Percentiles rank a stretch among this genome's conserved stretches.
These are phyloP conservation scores for Helianthus tuberosus DNA, from an alignment of 129 eudicot species.

Conservation along the genomic window DNA sequence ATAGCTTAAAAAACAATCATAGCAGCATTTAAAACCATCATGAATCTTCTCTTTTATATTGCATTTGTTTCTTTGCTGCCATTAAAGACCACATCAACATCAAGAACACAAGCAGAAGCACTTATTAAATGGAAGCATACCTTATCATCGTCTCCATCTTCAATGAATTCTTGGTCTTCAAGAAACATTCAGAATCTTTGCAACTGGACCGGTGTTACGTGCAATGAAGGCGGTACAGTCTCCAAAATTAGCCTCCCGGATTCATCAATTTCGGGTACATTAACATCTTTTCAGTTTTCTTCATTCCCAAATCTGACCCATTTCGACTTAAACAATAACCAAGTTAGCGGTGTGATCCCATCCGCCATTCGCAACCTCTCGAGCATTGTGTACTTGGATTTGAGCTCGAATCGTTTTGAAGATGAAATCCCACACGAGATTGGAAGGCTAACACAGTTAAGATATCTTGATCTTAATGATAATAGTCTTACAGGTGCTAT, in stretches of 20 bases:
- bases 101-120: constrained; percentile 72
- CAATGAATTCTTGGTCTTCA: constrained; percentile 63
- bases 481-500: constrained; percentile 53
- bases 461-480: constrained; percentile 42
- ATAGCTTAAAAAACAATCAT: constrained; percentile 31
- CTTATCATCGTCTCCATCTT: constrained; percentile 41
- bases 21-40: constrained; percentile 30
- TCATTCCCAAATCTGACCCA: constrained; percentile 60
- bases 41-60: constrained; percentile 26
- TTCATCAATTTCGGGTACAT: constrained; percentile 49
- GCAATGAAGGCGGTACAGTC: constrained; percentile 47
- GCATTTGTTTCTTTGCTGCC: constrained; percentile 43
- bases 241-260: constrained; percentile 43
- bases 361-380: too few species aligned
- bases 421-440: constrained; percentile 57
- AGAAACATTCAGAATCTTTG: constrained; percentile 56
- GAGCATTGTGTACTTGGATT: constrained; percentile 39
- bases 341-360: background rate
- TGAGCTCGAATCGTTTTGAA: constrained; percentile 51
- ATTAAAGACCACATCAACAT: constrained; percentile 36
- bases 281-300: constrained; percentile 46
- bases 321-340: constrained; percentile 48
- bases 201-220: constrained; percentile 72
- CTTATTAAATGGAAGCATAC: constrained; percentile 66
- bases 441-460: constrained; percentile 43